Conservation (phyloP, 257 asterid species). For the Craterostigma plantagineum region DNA sequence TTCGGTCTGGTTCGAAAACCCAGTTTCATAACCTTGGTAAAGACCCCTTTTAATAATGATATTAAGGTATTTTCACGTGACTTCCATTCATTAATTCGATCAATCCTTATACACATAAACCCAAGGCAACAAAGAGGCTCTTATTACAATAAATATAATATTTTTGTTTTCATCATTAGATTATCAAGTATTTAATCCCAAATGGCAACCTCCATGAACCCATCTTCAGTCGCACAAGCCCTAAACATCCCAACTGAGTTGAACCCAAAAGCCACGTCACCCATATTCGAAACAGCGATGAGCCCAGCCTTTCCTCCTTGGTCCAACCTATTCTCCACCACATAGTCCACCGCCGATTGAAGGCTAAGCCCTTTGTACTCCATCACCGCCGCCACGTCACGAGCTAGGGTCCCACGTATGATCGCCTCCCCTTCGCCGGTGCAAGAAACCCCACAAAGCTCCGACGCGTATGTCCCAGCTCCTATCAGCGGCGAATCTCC, state of each 20-base stretch:
- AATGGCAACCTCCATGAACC: constrained; percentile 75
- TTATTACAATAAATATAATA: no score
- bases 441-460: constrained; percentile 76
- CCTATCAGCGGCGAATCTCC: constrained; percentile 95
- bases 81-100: no score
- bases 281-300: constrained; percentile 69
- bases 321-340: constrained; percentile 51
- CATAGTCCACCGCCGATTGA: constrained; percentile 73
- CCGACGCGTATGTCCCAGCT: constrained; percentile 73
- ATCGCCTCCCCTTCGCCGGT: constrained; percentile 98
- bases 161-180: no score
- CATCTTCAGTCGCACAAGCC: constrained; percentile 78
- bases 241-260: constrained; percentile 78
- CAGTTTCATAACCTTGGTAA: no score
- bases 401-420: constrained; percentile 84
- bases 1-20: no score
- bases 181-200: no score
- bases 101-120: no score
- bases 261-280: constrained; percentile 79
- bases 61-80: no score
- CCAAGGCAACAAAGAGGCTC: no score
- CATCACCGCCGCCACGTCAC: constrained; percentile 93
- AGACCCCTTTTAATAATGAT: no score
- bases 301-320: constrained; percentile 74
- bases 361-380: constrained; percentile 65